phyloP scores from a whole-genome alignment of 2,329 filamentous ascomycete genomes.

The Neopestalotiopsis sp. region DNA sequence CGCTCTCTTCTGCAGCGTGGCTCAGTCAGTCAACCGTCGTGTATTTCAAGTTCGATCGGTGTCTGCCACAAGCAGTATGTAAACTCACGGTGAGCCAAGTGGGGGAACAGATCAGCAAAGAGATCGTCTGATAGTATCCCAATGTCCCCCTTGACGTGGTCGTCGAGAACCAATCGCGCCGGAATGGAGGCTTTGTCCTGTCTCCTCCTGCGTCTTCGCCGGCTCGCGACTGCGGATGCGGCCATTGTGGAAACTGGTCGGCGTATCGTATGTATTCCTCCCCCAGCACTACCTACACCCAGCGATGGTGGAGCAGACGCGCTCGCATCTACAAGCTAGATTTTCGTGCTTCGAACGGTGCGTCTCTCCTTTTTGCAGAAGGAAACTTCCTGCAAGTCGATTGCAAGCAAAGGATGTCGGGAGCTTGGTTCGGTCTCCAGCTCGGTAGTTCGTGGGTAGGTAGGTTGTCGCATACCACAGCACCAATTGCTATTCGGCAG shows the following conservation, averaged over 20 bases:
- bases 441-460: background rate
- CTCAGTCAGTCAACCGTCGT: slow-evolving; percentile 19
- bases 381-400: background rate
- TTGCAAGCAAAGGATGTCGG: background rate
- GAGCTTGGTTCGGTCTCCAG: background rate
- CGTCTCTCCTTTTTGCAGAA: background rate
- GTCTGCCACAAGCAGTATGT: slow-evolving; percentile 19
- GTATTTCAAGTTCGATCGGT: slow-evolving; percentile 20
- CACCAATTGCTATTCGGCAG: background rate
- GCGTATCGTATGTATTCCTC: background rate
- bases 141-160: slow-evolving; percentile 82
- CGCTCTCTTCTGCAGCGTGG: slow-evolving; percentile 30
- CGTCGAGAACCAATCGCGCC: slow-evolving; percentile 83
- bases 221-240: slow-evolving; percentile 30
- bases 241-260: slow-evolving; percentile 6
- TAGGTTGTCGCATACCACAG: background rate
- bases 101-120: slow-evolving; percentile 79
- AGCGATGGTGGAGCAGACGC: background rate
- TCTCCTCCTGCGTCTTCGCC: slow-evolving; percentile 57
- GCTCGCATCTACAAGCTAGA: slow-evolving; percentile 4
- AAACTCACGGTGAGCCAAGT: slow-evolving; percentile 56
- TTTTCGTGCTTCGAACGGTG: background rate
- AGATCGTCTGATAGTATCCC: slow-evolving; percentile 88
- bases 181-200: slow-evolving; percentile 77
- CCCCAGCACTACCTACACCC: slow-evolving; percentile 3